Base-by-base conservation (phyloP, 1,284 basidiomycete species). In the Ceratobasidium sp. region DNA sequence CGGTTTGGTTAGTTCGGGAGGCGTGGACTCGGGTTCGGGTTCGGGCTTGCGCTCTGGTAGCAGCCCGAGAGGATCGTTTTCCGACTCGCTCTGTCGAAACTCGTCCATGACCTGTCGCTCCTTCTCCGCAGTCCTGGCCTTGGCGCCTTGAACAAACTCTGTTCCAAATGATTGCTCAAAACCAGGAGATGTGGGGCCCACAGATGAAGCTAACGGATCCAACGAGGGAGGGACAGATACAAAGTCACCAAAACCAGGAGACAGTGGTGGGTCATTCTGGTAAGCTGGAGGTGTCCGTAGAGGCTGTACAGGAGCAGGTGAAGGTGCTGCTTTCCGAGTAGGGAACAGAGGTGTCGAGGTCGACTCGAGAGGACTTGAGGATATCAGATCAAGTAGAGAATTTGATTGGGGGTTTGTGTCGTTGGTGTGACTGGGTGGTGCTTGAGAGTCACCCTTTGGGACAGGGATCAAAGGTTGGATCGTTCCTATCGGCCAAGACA, bases 191-290 rank as follows among this genome's bases (percentile, higher is more conserved):
- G 73, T 46, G n/a, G 52, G 41, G 23, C 48, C 39, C 36, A 69
- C 55, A 10, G 67, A 65, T 45, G 59, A 46, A 61, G 57, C 75
- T 12, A 91, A 81, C 0, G 89, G 89, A 74, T 90, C 88, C 46
- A 89, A 85, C 4, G 82, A 77, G 0, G 86, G 81, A 0, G 87
- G 81, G 1, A 91, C 89, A 4, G 87, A 88, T 2, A 91, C 86
- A 73, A 91, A 91, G 0, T 87, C 82, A 18, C 89, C 89, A 78
- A 90, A 90, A 16, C 91, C 89, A 0, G 85, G 64, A 32, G 64
- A 67, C 4, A 8, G 12, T 8, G 50, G 50, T 16, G n/a, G n/a
- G n/a, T 67, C 64, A 53, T 52, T 26, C 5, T 28, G 28, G 3
- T 48, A 41, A 26, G 50, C n/a, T 41, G 48, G 64, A 14, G 61